These are phyloP conservation scores for Orbilia ellipsospora DNA, from an alignment of 2,329 filamentous ascomycete species.

Conservation along the genomic window DNA sequence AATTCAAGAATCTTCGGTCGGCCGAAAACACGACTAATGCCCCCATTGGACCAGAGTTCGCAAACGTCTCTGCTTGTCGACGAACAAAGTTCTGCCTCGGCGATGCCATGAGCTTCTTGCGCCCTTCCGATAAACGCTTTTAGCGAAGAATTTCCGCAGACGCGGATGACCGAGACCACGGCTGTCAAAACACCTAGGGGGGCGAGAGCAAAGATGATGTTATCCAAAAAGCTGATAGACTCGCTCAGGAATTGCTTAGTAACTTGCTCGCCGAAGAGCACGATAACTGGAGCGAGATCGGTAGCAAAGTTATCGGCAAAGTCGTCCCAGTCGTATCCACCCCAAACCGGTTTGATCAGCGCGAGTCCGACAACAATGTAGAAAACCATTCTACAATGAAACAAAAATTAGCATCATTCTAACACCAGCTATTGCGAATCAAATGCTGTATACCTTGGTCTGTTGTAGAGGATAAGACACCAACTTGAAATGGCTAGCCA, in stretches of 20 bases:
- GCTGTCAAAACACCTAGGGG: slow-evolving; percentile 62
- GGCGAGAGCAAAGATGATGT: slow-evolving; percentile 55
- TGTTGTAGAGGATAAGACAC: no score
- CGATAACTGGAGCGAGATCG: slow-evolving; percentile 44
- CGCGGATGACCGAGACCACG: slow-evolving; percentile 60
- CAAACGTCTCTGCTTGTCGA: not conserved
- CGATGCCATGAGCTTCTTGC: slow-evolving; percentile 58
- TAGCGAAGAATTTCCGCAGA: slow-evolving; percentile 58
- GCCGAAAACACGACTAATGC: not conserved
- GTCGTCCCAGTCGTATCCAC: no score
- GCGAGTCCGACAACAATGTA: no score
- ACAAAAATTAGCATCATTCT: no score
- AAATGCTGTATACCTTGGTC: no score
- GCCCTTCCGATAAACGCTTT: slow-evolving; percentile 63
- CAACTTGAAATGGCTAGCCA: no score
- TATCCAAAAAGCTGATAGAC: slow-evolving; percentile 50
- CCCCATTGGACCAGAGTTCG: not conserved
- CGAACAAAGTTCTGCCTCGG: slow-evolving; percentile 58
- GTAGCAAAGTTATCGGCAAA: no score
- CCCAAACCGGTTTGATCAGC: no score
- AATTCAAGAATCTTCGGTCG: not conserved
- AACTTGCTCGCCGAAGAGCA: slow-evolving; percentile 60
- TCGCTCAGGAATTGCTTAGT: slow-evolving; percentile 61
- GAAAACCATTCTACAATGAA: no score
- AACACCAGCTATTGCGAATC: no score